phyloP scores from a whole-genome alignment of 2,329 filamentous ascomycete species.

The Elsinoe perseae region DNA sequence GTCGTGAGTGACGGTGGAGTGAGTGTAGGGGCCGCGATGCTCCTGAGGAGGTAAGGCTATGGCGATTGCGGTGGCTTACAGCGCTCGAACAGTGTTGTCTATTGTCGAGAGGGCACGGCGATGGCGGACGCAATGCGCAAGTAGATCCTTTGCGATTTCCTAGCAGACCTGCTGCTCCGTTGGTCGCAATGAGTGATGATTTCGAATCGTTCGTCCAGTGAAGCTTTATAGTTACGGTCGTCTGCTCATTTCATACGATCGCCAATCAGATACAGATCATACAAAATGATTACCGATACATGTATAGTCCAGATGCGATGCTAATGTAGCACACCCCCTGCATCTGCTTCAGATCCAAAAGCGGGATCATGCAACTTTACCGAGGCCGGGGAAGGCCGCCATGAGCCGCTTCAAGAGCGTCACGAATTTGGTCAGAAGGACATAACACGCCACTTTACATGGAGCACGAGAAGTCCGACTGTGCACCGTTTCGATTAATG shows the following conservation, averaged over 20 bases:
- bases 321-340: not conserved
- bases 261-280: not conserved
- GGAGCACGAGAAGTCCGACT: too few species aligned
- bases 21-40: not conserved
- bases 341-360: not conserved
- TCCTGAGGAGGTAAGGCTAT: not conserved
- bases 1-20: not conserved
- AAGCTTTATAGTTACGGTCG: not conserved
- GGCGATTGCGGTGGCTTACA: not conserved
- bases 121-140: too few species aligned
- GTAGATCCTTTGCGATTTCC: not conserved
- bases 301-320: not conserved
- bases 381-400: not conserved
- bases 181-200: not conserved
- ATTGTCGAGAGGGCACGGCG: too few species aligned
- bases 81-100: not conserved
- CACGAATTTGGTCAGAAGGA: too few species aligned
- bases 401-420: too few species aligned
- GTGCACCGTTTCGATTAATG: too few species aligned
- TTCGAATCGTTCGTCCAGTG: not conserved
- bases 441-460: too few species aligned
- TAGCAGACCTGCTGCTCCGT: not conserved
- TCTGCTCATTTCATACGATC: not conserved
- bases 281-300: not conserved
- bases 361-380: not conserved